phyloP scores from a whole-genome alignment of 768 basidiomycete species.

The Pleurotus sapidus region DNA sequence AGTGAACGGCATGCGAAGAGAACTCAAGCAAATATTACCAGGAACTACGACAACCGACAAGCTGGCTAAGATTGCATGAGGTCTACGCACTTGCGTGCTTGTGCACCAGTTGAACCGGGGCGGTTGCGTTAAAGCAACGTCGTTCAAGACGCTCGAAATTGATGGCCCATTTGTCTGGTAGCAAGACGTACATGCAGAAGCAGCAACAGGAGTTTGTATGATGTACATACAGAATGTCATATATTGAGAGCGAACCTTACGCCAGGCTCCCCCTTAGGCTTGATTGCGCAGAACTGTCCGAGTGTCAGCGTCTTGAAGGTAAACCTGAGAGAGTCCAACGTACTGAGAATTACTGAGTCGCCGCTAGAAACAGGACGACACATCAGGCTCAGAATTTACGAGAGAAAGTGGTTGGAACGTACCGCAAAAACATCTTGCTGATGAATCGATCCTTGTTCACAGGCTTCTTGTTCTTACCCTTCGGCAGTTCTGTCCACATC shows the following conservation, averaged over 20 bases:
- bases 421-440: conserved; percentile 98
- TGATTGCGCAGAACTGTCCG: conserved; percentile 73
- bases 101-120: not conserved
- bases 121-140: too few species aligned
- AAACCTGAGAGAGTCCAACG: conserved; percentile 31
- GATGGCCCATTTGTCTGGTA: too few species aligned
- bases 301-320: conserved; percentile 23
- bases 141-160: too few species aligned
- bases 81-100: not conserved
- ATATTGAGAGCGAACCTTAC: conserved; percentile 3
- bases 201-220: not conserved
- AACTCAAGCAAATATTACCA: conserved; percentile 60
- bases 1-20: conserved; percentile 52
- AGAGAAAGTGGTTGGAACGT: conserved; percentile 19
- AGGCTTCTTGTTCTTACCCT: conserved; percentile 98
- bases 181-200: too few species aligned
- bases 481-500: conserved; percentile 99
- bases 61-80: conserved; percentile 4
- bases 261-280: conserved; percentile 33
- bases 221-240: not conserved
- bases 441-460: conserved; percentile 99
- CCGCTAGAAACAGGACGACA: conserved; percentile 49
- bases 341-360: conserved; percentile 96
- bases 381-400: conserved; percentile 9
- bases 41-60: conserved; percentile 11